phyloP scores from a whole-genome alignment of 1,284 basidiomycete species.

The Pholiota adiposa region DNA sequence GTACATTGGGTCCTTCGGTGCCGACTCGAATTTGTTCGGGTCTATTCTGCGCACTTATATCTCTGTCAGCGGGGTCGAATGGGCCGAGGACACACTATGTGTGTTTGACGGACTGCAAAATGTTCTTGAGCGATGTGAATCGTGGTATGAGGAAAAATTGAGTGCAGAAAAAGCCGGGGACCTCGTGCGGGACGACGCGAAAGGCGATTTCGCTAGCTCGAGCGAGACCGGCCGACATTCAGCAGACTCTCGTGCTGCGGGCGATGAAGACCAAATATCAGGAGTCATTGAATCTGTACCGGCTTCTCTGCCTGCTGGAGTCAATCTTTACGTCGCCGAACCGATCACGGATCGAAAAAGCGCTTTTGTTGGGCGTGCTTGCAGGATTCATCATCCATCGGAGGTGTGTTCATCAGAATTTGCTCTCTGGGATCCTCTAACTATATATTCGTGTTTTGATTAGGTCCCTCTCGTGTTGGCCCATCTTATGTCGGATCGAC shows the following conservation, averaged over 20 bases:
- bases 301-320: conserved; percentile 54
- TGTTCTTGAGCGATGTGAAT: conserved; percentile 66
- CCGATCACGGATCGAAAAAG: conserved; percentile 86
- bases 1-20: conserved; percentile 82
- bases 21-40: conserved; percentile 76
- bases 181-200: conserved; percentile 59
- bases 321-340: conserved; percentile 70
- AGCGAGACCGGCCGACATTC: not conserved
- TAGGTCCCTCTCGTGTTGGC: conserved; percentile 77
- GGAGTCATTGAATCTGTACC: conserved; percentile 18
- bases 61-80: conserved; percentile 75
- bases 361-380: conserved; percentile 83
- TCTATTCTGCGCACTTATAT: conserved; percentile 83
- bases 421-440: not conserved
- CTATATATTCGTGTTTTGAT: not conserved
- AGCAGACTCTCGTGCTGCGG: not conserved
- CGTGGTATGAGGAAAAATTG: conserved; percentile 75
- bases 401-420: conserved; percentile 51
- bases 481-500: conserved; percentile 74
- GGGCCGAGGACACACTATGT: conserved; percentile 74
- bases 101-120: conserved; percentile 89
- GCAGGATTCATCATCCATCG: conserved; percentile 75
- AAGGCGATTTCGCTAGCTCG: conserved; percentile 27
- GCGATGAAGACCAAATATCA: conserved; percentile 18
- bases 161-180: conserved; percentile 60